phyloP scores from a whole-genome alignment of 768 basidiomycete genomes.

The Russula vinacea region DNA sequence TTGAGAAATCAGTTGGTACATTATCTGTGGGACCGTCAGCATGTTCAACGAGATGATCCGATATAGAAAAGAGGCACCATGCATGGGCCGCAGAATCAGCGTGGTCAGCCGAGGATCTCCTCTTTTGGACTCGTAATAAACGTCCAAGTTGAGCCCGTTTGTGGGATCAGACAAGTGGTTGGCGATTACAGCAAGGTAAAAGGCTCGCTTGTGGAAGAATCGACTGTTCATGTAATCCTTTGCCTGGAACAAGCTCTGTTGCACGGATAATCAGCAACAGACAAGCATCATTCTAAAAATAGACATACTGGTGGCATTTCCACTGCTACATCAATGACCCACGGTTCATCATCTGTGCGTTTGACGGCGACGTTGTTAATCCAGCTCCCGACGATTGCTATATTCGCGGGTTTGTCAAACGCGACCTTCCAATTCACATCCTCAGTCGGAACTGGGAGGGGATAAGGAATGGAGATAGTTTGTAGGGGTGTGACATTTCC shows the following conservation, averaged over 20 bases:
- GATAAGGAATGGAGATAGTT: constrained; percentile 60
- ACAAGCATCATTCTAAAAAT: not conserved
- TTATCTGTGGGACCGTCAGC: constrained; percentile 41
- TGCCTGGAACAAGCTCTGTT: constrained; percentile 80
- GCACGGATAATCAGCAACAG: not conserved
- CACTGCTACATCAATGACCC: constrained; percentile 74
- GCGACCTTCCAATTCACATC: constrained; percentile 88
- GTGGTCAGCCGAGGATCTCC: constrained; percentile 65
- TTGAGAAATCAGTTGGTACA: constrained; percentile 56
- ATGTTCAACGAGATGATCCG: not conserved
- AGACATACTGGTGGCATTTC: constrained; percentile 76
- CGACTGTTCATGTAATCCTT: constrained; percentile 90
- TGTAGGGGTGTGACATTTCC: constrained; percentile 3
- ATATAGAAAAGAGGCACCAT: constrained; percentile 41
- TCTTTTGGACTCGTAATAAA: constrained; percentile 54
- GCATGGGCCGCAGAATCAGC: constrained; percentile 55
- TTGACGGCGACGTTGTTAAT: constrained; percentile 72
- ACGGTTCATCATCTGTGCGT: constrained; percentile 59
- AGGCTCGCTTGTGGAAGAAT: constrained; percentile 89
- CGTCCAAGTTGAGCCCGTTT: constrained; percentile 52
- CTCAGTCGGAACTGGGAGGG: constrained; percentile 64
- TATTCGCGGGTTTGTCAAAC: constrained; percentile 73
- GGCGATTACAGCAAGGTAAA: constrained; percentile 81
- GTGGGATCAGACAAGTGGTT: constrained; percentile 50
- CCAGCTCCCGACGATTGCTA: constrained; percentile 85